Conservation (phyloP, 768 basidiomycete species). For the Asterophora lycoperdoides region DNA sequence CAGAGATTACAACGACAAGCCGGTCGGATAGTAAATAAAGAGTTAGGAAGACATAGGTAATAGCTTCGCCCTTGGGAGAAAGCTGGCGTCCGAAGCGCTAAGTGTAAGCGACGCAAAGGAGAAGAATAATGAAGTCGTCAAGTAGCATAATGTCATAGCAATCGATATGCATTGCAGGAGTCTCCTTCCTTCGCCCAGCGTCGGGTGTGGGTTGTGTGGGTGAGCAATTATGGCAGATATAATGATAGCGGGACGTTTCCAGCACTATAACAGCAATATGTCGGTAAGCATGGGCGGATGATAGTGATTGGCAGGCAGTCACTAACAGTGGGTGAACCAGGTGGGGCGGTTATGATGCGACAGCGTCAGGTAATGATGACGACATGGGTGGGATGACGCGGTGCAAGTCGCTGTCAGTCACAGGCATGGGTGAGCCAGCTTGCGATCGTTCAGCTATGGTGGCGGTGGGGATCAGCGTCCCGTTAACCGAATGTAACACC, state of each 20-base stretch:
- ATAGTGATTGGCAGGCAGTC: not conserved
- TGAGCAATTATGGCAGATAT: constrained; percentile 5
- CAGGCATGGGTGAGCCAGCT: constrained; percentile 39
- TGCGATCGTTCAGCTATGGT: constrained; percentile 48
- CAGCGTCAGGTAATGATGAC: constrained; percentile 13
- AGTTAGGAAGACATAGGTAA: not conserved
- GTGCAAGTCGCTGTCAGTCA: constrained; percentile 31
- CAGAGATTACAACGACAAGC: constrained; percentile 2
- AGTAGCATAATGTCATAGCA: constrained; percentile 7
- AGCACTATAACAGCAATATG: not conserved
- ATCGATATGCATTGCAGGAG: not conserved
- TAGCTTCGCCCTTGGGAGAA: too few relatives aligned
- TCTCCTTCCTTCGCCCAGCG: not conserved
- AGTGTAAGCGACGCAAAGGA: not conserved
- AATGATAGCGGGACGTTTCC: constrained; percentile 7
- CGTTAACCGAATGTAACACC: constrained; percentile 37
- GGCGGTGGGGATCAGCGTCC: constrained; percentile 40
- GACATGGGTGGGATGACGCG: constrained; percentile 23
- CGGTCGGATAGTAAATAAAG: not conserved
- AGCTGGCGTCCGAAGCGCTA: too few relatives aligned
- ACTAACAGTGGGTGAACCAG: constrained; percentile 4
- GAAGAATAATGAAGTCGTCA: not conserved
- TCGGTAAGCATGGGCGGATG: not conserved
- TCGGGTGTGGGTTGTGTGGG: not conserved
- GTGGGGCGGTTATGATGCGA: constrained; percentile 1